Percentiles rank a stretch among this genome's conserved stretches.
These are phyloP conservation scores for Vaccinium macrocarpon DNA, from an alignment of 148 eudicot genomes.

Conservation along the genomic window DNA sequence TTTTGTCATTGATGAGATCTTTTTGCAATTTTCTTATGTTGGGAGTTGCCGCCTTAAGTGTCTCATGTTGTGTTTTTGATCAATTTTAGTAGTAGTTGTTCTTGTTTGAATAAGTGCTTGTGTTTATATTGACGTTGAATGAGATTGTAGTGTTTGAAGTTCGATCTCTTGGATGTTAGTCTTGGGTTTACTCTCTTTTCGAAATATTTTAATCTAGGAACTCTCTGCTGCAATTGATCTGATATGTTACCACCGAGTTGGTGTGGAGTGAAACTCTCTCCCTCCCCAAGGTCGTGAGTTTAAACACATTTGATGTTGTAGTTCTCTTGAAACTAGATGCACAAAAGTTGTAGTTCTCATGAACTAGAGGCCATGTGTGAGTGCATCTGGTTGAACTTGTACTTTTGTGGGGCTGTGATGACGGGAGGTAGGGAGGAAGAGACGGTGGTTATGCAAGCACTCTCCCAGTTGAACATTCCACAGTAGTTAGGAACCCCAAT, in stretches of 20 bases:
- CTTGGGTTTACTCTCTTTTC: background rate
- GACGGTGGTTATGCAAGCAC: background rate
- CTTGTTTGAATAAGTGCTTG: background rate
- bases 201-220: background rate
- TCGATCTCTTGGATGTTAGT: background rate
- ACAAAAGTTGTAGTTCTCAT: background rate
- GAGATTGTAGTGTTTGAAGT: background rate
- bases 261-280: background rate
- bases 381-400: background rate
- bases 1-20: background rate
- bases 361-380: background rate
- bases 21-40: background rate
- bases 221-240: background rate
- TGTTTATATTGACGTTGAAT: background rate
- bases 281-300: background rate
- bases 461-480: background rate
- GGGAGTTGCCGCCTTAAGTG: background rate
- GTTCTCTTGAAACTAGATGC: too few relatives aligned
- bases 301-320: background rate
- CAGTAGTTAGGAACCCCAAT: too few relatives aligned
- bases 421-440: background rate
- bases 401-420: background rate
- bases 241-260: background rate
- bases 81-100: background rate
- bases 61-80: background rate